Base-by-base conservation (phyloP, 768 basidiomycete genomes). In the Boletus sensibilis region DNA sequence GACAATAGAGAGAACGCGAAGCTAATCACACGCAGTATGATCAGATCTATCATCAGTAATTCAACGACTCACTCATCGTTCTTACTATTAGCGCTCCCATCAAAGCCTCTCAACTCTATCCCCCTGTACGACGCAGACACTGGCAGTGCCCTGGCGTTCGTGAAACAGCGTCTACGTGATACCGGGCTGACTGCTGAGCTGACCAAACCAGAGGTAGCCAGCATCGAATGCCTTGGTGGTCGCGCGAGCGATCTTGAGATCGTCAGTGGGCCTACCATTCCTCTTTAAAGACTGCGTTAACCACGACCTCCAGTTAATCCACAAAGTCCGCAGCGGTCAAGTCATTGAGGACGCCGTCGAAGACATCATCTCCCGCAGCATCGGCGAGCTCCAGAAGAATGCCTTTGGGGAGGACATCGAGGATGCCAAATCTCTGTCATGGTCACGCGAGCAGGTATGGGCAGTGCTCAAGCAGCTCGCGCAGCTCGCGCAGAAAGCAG, bases 361-460 rank as follows among this genome's bases (percentile, higher is more conserved):
- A 65, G 95, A 98, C 65, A 92, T 98, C 63, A 83, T 97, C 57
- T 72, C 74, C 21, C 82, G 91, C 16, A 87, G 87, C 34, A 84
- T 94, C 11, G 80, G 84, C 34, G 94, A 97, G 69, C 75, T 98
- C 48, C 78, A 90, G 45, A 98, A 98, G 79, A 88, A 82, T 45
- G 91, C 91, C 0, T 99, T 98, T 67, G 96, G 94, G 0, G 94
- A 97, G 60, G 95, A 97, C 66, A 72, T 78, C 1, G 93, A 96
- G 52, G 95, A 97, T 64, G 88, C 89, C 3, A 94, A 93, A 72
- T 76, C 67, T 44, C 72, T 96, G 38, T 77, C 84, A 0, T 99
- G 97, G 97, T 80, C 86, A 5, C 78, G 87, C 44, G 88, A 92
- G 57, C 94, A 98, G 67, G 94, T 84, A 0, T 98, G 94, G 93